Percentiles rank a stretch among this genome's conserved stretches.
phyloP scores from a whole-genome alignment of 2,329 filamentous ascomycete species.

The Amylocarpus encephaloides region DNA sequence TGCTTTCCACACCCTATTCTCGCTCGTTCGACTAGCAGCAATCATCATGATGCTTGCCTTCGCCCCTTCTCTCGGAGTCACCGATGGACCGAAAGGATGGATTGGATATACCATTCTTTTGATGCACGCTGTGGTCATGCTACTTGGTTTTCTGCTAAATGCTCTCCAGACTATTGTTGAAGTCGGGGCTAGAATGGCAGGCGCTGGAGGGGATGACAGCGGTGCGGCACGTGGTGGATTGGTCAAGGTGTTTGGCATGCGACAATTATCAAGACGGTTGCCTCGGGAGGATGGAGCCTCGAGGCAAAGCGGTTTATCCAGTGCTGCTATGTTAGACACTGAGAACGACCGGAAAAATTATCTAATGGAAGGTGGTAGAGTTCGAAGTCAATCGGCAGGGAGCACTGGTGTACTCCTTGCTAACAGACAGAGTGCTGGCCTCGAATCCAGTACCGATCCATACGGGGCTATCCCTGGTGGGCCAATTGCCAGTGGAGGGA shows the following conservation, averaged over 20 bases:
- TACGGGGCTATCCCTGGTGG: slow-evolving; percentile 34
- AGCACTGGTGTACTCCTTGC: slow-evolving; percentile 52
- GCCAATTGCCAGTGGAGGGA: slow-evolving; percentile 47
- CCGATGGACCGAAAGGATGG: slow-evolving; percentile 81
- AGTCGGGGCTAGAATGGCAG: slow-evolving; percentile 73
- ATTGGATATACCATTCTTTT: slow-evolving; percentile 87
- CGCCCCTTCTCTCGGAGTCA: slow-evolving; percentile 72
- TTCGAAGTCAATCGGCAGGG: slow-evolving; percentile 56
- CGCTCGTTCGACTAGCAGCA: slow-evolving; percentile 67
- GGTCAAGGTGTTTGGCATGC: slow-evolving; percentile 84
- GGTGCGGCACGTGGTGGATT: slow-evolving; percentile 74
- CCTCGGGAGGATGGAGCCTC: slow-evolving; percentile 56
- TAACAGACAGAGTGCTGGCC: slow-evolving; percentile 46
- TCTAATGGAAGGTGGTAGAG: slow-evolving; percentile 41
- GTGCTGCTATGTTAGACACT: slow-evolving; percentile 68
- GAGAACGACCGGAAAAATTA: slow-evolving; percentile 62
- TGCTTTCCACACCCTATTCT: slow-evolving; percentile 83
- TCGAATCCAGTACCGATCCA: slow-evolving; percentile 45
- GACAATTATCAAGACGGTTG: slow-evolving; percentile 72
- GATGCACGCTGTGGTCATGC: slow-evolving; percentile 75
- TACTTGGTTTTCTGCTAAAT: slow-evolving; percentile 91
- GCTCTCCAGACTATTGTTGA: slow-evolving; percentile 86
- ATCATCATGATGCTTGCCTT: slow-evolving; percentile 77
- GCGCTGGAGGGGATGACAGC: slow-evolving; percentile 71
- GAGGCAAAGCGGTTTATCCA: slow-evolving; percentile 76